Conservation (phyloP, 805 yeast species). For the Starmerella geochares region DNA sequence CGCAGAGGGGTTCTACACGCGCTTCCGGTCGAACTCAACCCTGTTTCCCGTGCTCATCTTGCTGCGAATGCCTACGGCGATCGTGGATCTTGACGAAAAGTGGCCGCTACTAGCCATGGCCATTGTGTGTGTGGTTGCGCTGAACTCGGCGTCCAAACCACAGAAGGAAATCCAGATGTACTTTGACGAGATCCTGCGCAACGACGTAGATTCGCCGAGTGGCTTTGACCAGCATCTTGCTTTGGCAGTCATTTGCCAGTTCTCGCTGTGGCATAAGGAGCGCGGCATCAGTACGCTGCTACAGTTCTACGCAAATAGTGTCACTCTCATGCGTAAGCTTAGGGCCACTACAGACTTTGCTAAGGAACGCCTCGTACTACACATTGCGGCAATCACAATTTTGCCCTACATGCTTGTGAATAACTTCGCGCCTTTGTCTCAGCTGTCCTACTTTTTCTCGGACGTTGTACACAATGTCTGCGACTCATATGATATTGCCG, state of each 20-base stretch:
- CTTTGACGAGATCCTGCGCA: slow-evolving; percentile 8
- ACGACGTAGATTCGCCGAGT: slow-evolving; percentile 1
- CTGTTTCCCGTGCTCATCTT: slow-evolving; percentile 11
- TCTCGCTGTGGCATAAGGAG: slow-evolving; percentile 18
- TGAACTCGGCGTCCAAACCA: slow-evolving; percentile 15
- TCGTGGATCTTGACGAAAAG: slow-evolving; percentile 17
- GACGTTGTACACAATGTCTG: neutral
- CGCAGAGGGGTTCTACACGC: slow-evolving; percentile 12
- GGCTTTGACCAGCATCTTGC: slow-evolving; percentile 19
- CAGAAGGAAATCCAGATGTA: slow-evolving; percentile 14
- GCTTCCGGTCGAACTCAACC: slow-evolving; percentile 5
- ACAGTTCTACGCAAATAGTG: slow-evolving; percentile 19
- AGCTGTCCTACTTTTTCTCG: slow-evolving; percentile 8
- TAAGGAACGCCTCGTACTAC: slow-evolving; percentile 8
- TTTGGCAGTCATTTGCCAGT: slow-evolving; percentile 19
- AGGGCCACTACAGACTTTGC: neutral
- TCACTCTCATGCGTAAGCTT: slow-evolving; percentile 9
- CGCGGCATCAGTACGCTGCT: slow-evolving; percentile 20
- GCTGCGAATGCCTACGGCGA: slow-evolving; percentile 9
- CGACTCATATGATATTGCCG: neutral
- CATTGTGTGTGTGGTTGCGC: slow-evolving; percentile 22
- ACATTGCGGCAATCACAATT: slow-evolving; percentile 12
- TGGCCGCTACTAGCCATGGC: slow-evolving; percentile 23
- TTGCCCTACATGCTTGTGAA: slow-evolving; percentile 16
- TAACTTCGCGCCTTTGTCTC: slow-evolving; percentile 11